Conservation (phyloP, 2,329 filamentous ascomycete species). For the Trichoderma polysporum region DNA sequence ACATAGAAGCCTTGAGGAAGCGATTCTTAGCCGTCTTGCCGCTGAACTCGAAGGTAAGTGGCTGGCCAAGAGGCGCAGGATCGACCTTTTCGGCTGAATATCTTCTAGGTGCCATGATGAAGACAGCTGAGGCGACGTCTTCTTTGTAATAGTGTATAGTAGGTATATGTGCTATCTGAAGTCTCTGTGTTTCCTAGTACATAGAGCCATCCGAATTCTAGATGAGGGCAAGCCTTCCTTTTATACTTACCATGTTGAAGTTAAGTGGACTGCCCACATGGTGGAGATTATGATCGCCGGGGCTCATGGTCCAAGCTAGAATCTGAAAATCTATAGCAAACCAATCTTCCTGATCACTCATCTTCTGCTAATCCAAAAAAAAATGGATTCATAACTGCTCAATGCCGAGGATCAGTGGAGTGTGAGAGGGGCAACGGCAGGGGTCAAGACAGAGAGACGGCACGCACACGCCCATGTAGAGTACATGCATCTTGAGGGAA, state of each 20-base stretch:
- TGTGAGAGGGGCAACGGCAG: neutral
- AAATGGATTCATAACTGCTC: neutral
- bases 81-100: conserved; percentile 16
- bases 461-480: no score
- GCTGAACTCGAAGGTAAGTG: conserved; percentile 51
- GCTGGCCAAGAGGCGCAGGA: conserved; percentile 39
- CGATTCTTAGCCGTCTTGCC: conserved; percentile 59
- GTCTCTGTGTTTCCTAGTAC: neutral
- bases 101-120: conserved; percentile 21
- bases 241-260: neutral
- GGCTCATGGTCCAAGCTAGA: neutral
- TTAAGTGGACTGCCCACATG: neutral
- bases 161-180: neutral
- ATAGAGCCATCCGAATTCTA: neutral
- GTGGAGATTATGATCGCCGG: neutral
- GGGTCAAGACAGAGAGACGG: neutral
- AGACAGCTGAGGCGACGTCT: neutral
- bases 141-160: neutral
- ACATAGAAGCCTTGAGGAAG: conserved; percentile 69
- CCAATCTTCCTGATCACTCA: neutral
- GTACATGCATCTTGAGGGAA: neutral
- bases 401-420: neutral
- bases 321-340: neutral
- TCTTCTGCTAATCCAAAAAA: neutral
- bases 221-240: neutral